A percentile compares a stretch with the other conserved stretches of the same genome.
phyloP scores from a whole-genome alignment of 129 eudicot genomes.

The carrot (Daucus carota) region DNA sequence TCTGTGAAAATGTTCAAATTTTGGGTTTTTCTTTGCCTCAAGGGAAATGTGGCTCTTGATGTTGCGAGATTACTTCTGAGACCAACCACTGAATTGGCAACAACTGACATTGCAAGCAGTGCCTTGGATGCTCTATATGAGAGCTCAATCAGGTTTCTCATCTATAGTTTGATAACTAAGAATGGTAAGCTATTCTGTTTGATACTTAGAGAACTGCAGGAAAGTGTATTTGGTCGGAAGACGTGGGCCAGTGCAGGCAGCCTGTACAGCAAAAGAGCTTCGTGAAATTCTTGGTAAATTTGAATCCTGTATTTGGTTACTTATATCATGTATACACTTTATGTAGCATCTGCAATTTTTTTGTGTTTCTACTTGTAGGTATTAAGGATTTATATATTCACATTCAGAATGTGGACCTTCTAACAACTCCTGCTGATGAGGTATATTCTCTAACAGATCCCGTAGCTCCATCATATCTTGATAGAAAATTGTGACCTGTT shows the following conservation, averaged over 20 bases:
- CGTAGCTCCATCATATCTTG: not conserved
- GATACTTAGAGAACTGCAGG: slow-evolving; percentile 31
- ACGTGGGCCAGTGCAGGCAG: slow-evolving; percentile 98
- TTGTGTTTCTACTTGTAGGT: slow-evolving; percentile 44
- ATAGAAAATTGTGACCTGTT: not conserved
- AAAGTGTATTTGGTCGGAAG: slow-evolving; percentile 90
- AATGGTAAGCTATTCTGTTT: not conserved
- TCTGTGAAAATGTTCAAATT: not conserved
- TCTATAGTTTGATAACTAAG: not conserved
- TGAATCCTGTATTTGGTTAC: not conserved
- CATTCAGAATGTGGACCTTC: slow-evolving; percentile 60
- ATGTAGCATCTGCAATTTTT: not conserved
- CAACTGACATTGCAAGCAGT: slow-evolving; percentile 75
- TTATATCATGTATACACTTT: not conserved
- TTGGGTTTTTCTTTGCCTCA: slow-evolving; percentile 4
- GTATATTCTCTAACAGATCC: slow-evolving; percentile 23
- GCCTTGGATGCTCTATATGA: slow-evolving; percentile 62
- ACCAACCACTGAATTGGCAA: slow-evolving; percentile 62
- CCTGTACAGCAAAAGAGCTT: slow-evolving; percentile 92
- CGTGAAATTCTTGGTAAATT: slow-evolving; percentile 73
- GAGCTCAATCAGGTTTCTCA: slow-evolving; percentile 68
- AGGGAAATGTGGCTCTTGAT: slow-evolving; percentile 99
- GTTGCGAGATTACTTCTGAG: slow-evolving; percentile 83
- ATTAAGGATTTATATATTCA: slow-evolving; percentile 48
- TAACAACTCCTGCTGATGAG: slow-evolving; percentile 59